These are phyloP conservation scores for Nevesoporus exiguus DNA, from an alignment of 768 basidiomycete species.

Conservation along the genomic window DNA sequence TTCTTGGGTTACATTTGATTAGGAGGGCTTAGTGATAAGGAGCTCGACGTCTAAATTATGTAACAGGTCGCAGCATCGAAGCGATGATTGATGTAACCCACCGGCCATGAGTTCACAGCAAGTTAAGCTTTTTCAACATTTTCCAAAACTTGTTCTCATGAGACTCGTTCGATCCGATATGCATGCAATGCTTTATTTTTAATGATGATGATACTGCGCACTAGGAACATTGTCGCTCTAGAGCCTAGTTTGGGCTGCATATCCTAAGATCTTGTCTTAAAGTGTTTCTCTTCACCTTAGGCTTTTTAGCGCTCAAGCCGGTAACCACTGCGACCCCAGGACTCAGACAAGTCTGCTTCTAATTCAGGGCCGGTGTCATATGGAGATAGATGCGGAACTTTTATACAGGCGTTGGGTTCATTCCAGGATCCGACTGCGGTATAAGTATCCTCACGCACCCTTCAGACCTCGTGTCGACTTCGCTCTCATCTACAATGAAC, in stretches of 20 bases:
- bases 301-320: background rate
- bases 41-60: too few species aligned
- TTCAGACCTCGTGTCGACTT: background rate
- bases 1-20: slow-evolving; percentile 10
- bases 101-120: too few species aligned
- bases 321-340: background rate
- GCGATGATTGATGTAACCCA: too few species aligned
- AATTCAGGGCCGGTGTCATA: background rate
- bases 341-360: background rate
- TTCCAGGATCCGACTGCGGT: background rate
- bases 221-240: too few species aligned
- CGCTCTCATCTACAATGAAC: slow-evolving; percentile 10
- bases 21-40: too few species aligned
- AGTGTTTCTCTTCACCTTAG: background rate
- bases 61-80: too few species aligned
- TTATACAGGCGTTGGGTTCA: background rate
- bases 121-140: too few species aligned
- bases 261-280: background rate
- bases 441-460: background rate
- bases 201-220: too few species aligned
- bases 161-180: too few species aligned
- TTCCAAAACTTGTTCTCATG: too few species aligned
- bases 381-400: background rate
- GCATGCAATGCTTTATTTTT: too few species aligned
- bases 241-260: background rate